Evolutionary conservation across 192 early-diverging fungal genomes (phyloP), one percentile per base, ranked within the genome.

Genomic region (Obelidium mucronatum): DNA sequence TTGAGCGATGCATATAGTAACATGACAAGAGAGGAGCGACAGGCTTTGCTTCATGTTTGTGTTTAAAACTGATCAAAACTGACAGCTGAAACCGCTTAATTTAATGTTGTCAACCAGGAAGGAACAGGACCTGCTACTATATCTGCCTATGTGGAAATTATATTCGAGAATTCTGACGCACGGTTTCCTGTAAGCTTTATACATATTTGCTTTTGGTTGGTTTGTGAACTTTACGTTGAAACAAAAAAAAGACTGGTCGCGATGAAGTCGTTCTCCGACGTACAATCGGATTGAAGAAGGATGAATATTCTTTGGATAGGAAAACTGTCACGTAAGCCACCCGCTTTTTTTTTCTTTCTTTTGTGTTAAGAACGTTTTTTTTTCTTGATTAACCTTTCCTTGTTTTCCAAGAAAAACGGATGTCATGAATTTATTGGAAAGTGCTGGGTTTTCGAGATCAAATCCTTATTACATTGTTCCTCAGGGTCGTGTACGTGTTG

Each of bases 391-490:
- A 64, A 28, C 4, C 39, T 26, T 37, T 24, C 22, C 26, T 40
- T 28, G 40, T 40, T 13, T 36, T 52, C 34, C 54, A 55, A 98
- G 93, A 51, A 96, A 96, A 82, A 75, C 87, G 36, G 97, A 98
- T 74, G 95, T 99, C 1, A 90, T 93, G 89, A 97, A 92, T 74
- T 84, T 99, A 72, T 81, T 99, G 30, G 97, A 99, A 81, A 93
- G 91, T 78, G 96, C 96, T 30, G 97, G 97, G 2, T 97, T 99
- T 73, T 97, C 96, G 17, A 83, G 93, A 54, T 93, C 97, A 28
- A 99, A 99, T 79, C 97, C 97, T 15, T 99, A 97, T 82, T 98
- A 97, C 69, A 97, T 99, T 84, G 96, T 99, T 31, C 97, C 97
- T 1, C 97, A 99, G 83, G 97, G 97, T 40, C 87, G 92, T 71